These are phyloP conservation scores for Eucalyptus decipiens DNA, from an alignment of 345 rosid species.

Conservation along the genomic window DNA sequence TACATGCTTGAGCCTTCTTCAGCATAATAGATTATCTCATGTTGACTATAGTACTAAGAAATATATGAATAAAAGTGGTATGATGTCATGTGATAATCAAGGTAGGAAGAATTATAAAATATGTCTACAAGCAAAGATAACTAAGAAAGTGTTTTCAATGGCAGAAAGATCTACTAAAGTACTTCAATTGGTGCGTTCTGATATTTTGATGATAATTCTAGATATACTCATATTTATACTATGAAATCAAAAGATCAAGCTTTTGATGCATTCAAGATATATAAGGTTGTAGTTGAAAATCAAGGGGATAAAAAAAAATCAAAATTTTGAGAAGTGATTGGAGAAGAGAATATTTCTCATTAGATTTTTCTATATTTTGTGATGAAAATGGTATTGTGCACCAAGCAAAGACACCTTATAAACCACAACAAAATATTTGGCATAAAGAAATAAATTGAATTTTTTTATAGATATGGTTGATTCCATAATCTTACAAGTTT, in stretches of 20 bases:
- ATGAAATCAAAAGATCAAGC: not conserved
- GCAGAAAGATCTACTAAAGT: not conserved
- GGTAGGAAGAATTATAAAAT: not conserved
- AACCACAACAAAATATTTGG: not conserved
- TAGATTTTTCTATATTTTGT: not conserved
- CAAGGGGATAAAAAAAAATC: not conserved
- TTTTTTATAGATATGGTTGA: not conserved
- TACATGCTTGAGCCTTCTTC: not conserved
- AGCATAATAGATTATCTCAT: not conserved
- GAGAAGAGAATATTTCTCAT: not conserved
- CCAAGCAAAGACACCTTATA: not conserved
- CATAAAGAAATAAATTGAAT: not conserved
- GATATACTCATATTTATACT: not conserved
- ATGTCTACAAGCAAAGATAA: not conserved
- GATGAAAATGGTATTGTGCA: not conserved
- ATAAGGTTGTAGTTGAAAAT: not conserved
- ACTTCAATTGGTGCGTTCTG: accelerated
- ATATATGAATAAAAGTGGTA: not conserved
- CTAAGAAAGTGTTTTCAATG: not conserved
- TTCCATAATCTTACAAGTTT: not conserved
- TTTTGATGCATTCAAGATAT: not conserved
- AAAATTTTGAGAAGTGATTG: not conserved
- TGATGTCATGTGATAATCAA: not conserved
- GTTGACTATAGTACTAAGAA: not conserved
- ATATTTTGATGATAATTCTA: not conserved